Evolutionary conservation across 2,329 filamentous ascomycete species (phyloP), one percentile per base, ranked within the genome.

Genomic region (Penicillium sclerotigenum): DNA sequence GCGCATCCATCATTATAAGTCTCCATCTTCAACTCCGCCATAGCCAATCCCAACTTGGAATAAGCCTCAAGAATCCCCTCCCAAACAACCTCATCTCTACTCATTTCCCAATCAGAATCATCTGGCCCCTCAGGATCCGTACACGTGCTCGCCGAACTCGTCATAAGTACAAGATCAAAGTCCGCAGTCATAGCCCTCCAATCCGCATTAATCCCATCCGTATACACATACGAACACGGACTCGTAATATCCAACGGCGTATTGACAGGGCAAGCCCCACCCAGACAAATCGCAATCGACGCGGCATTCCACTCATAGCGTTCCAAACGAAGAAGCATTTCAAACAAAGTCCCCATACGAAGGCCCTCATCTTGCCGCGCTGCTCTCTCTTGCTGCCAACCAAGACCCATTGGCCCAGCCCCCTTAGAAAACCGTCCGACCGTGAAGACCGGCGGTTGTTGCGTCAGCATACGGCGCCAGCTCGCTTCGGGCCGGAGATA

Each of bases 381-480:
- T 18, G 49, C 40, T 16, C 14, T 43, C 10, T n/a, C 2, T 20
- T 52, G 49, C 2, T 8, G 1, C 49, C 40, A 52, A 28, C 20
- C 29, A 26, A 26, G 14, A 18, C 22, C 28, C 14, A 28, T 13
- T 13, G 22, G 16, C 18, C 28, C 34, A 14, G 13, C 5, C n/a
- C 16, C 34, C 34, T 18, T 18, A 10, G 8, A 5, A 10, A 36
- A 36, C 16, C n/a, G n/a, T 9, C 34, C 49, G 18, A 45, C 29
- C 3, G 26, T 41, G 29, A 37, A 45, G 18, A 45, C 28, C 0
- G 50, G 50, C 33, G 50, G 50, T 38, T 53, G 50, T 22, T 53
- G 41, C 31, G 41, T 47, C 20, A 53, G 26, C 41, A 53, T 53
- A 11, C 50, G 42, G 5, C 50, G 50, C 50, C 50, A 53, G 50